phyloP scores from a whole-genome alignment of 148 eudicot species.

The Rhododendron mucronatum region DNA sequence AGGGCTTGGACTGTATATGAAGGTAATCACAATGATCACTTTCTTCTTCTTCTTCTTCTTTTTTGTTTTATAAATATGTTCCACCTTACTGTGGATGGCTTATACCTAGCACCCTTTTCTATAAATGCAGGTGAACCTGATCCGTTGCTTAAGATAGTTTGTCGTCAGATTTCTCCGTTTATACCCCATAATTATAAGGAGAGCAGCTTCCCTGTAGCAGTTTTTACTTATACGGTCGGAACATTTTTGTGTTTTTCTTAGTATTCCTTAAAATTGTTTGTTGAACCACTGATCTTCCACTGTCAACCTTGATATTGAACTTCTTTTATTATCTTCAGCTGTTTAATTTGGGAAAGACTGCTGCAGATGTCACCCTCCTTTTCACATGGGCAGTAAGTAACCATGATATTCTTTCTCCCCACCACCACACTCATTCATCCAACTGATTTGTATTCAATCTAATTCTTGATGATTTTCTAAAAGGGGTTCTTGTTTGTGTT shows the following conservation, averaged over 20 bases:
- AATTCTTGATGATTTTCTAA: neutral
- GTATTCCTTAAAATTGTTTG: neutral
- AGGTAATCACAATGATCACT: slow-evolving; percentile 34
- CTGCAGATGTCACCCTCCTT: slow-evolving; percentile 79
- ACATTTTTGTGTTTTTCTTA: neutral
- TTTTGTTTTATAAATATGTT: neutral
- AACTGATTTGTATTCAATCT: neutral
- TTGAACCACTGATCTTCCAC: slow-evolving; percentile 7
- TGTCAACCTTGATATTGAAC: neutral
- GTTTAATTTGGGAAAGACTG: slow-evolving; percentile 62
- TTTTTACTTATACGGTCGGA: slow-evolving; percentile 79
- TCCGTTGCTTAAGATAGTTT: slow-evolving; percentile 65
- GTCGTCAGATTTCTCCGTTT: slow-evolving; percentile 91
- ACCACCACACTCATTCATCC: neutral
- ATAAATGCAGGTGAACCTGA: slow-evolving; percentile 79
- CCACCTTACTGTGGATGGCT: neutral
- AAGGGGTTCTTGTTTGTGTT: neutral
- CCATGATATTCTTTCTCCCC: neutral
- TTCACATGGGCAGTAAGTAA: slow-evolving; percentile 91
- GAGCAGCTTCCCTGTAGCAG: slow-evolving; percentile 85
- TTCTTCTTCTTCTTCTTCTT: neutral
- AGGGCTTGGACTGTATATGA: slow-evolving; percentile 97
- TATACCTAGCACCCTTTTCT: neutral
- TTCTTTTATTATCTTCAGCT: slow-evolving; percentile 41
- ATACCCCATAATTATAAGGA: slow-evolving; percentile 94